Evolutionary conservation across 257 asterid genomes (phyloP).

Genomic region (Mitragyna speciosa): DNA sequence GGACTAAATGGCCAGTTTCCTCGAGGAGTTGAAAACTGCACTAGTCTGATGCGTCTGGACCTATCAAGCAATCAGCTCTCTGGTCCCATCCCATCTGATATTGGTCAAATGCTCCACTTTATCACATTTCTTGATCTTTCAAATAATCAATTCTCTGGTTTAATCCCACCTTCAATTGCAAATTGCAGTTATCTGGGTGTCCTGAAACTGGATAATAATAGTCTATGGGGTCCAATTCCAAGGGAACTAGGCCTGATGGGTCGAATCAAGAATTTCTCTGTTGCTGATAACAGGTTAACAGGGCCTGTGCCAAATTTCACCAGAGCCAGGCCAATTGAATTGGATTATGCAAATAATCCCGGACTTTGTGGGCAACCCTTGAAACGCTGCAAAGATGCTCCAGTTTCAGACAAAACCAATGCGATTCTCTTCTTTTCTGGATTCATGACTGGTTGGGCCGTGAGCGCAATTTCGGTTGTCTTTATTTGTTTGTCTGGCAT

Average conservation of each 20-base stretch:
- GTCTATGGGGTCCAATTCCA: constrained; percentile 23
- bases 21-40: constrained; percentile 11
- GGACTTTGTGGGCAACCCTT: constrained; percentile 32
- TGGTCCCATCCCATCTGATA: constrained; percentile 26
- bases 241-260: not conserved
- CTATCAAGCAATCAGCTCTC: constrained; percentile 24
- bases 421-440: not conserved
- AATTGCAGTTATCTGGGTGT: constrained; percentile 7
- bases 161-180: constrained; percentile 19
- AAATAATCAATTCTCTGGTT: constrained; percentile 18
- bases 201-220: constrained; percentile 13
- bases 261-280: not conserved
- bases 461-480: not conserved
- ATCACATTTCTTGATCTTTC: constrained; percentile 25
- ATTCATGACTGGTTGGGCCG: constrained; percentile 4
- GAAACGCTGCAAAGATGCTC: no score
- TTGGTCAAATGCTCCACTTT: not conserved
- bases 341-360: constrained; percentile 9
- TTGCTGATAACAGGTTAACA: constrained; percentile 13
- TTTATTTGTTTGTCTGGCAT: not conserved
- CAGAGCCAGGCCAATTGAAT: not conserved
- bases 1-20: constrained; percentile 32
- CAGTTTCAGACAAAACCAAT: not conserved
- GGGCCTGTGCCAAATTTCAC: constrained; percentile 18
- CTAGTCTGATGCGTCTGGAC: constrained; percentile 18